Conservation (phyloP, 768 basidiomycete genomes). For the Fibroporia radiculosa region DNA sequence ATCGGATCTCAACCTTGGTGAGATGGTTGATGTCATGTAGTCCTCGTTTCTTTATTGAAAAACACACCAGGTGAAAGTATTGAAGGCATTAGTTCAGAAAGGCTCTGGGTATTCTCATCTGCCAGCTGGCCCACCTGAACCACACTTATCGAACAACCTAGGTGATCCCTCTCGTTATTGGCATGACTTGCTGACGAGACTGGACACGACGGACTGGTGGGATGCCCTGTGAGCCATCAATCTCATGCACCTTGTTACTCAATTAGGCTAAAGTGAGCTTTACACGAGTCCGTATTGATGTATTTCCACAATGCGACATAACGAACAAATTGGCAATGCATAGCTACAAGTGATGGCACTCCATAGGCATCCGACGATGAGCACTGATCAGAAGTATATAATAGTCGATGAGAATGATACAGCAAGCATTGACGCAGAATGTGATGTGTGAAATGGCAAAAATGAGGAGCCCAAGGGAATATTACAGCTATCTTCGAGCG, state of each 20-base stretch:
- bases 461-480: background rate
- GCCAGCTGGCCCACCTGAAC: too few relatives aligned
- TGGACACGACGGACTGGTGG: conserved; percentile 60
- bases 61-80: conserved; percentile 38
- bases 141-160: too few relatives aligned
- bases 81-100: conserved; percentile 54
- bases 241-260: too few relatives aligned
- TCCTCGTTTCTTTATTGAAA: conserved; percentile 4
- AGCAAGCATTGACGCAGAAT: background rate
- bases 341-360: too few relatives aligned
- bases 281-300: background rate
- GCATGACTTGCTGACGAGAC: conserved; percentile 43
- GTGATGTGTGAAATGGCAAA: background rate
- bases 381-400: too few relatives aligned
- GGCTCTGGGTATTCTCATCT: conserved; percentile 17
- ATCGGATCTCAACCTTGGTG: conserved; percentile 53
- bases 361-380: too few relatives aligned
- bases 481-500: too few relatives aligned
- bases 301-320: background rate
- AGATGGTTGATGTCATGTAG: conserved; percentile 19
- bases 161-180: too few relatives aligned
- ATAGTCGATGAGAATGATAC: background rate
- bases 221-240: too few relatives aligned
- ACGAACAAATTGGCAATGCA: too few relatives aligned
- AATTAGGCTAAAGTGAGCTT: conserved; percentile 2